phyloP scores from a whole-genome alignment of 179 eudicot genomes.

The Gypsophila paniculata region DNA sequence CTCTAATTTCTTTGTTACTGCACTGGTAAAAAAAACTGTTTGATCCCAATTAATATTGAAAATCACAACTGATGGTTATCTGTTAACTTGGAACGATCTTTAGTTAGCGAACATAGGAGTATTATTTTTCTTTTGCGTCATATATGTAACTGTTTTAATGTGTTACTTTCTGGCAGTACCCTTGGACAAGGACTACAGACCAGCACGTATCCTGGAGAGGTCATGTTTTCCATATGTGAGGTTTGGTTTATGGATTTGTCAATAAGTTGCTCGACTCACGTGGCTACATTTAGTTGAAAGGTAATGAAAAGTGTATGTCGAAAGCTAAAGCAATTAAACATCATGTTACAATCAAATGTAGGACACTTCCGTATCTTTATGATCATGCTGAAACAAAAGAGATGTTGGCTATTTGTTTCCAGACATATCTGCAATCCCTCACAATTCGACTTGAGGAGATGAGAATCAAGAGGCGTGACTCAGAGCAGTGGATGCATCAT shows the following conservation, averaged over 20 bases:
- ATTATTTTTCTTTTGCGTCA: neutral
- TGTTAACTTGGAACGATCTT: neutral
- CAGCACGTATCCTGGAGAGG: constrained; percentile 42
- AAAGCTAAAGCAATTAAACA: neutral
- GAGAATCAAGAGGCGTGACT: constrained; percentile 48
- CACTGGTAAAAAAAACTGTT: no score
- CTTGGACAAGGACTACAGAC: constrained; percentile 44
- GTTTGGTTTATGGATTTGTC: neutral
- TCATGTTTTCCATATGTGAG: constrained; percentile 32
- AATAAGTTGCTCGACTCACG: neutral
- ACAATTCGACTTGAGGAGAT: constrained; percentile 48
- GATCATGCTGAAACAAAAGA: constrained; percentile 14
- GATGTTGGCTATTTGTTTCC: neutral
- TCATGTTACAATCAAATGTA: neutral
- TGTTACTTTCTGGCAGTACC: constrained; percentile 31
- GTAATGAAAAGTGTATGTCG: neutral
- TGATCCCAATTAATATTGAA: no score
- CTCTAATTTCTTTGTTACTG: no score
- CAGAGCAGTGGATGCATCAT: constrained; percentile 60
- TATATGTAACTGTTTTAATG: neutral
- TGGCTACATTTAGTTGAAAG: neutral
- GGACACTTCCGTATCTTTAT: neutral
- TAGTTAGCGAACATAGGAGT: neutral
- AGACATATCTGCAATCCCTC: constrained; percentile 49
- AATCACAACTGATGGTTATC: no score